phyloP scores from a whole-genome alignment of 2,329 filamentous ascomycete genomes.

The Ophiostoma himal-ulmi region DNA sequence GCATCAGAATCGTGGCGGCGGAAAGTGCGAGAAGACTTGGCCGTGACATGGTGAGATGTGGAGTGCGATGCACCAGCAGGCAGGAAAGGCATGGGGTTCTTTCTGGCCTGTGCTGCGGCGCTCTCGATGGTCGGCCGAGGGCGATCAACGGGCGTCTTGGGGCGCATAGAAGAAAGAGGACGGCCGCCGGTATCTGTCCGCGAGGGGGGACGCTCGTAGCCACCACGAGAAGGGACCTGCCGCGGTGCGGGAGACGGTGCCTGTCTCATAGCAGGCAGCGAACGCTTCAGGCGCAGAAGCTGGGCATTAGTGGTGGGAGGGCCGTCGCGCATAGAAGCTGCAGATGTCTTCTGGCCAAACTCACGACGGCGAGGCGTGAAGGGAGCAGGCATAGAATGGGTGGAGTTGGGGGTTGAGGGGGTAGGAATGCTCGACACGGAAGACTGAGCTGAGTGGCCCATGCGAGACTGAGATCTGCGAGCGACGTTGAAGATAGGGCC shows the following conservation, averaged over 20 bases:
- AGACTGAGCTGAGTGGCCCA: conserved; percentile 64
- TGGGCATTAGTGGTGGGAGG: conserved; percentile 62
- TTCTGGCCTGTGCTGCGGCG: conserved; percentile 48
- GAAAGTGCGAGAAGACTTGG: conserved; percentile 54
- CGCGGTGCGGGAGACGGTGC: conserved; percentile 47
- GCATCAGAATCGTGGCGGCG: conserved; percentile 79
- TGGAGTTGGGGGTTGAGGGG: conserved; percentile 53
- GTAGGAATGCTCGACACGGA: conserved; percentile 60
- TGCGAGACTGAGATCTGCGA: conserved; percentile 59
- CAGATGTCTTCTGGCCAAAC: conserved; percentile 50
- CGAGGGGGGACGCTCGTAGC: conserved; percentile 54
- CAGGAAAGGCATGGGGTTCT: conserved; percentile 66
- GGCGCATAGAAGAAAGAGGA: conserved; percentile 50
- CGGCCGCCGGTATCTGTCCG: conserved; percentile 46
- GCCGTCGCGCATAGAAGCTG: conserved; percentile 50
- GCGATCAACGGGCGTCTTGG: conserved; percentile 67
- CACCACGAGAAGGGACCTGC: conserved; percentile 39
- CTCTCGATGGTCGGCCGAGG: conserved; percentile 47
- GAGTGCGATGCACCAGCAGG: conserved; percentile 66
- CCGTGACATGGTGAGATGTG: conserved; percentile 63
- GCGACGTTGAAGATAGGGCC: conserved; percentile 56
- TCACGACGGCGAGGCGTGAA: conserved; percentile 58
- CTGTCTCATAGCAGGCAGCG: conserved; percentile 54
- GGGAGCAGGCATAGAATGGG: conserved; percentile 45
- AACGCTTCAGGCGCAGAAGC: conserved; percentile 59